phyloP scores from a whole-genome alignment of 805 yeast genomes.

The Starmerella etchellsii region DNA sequence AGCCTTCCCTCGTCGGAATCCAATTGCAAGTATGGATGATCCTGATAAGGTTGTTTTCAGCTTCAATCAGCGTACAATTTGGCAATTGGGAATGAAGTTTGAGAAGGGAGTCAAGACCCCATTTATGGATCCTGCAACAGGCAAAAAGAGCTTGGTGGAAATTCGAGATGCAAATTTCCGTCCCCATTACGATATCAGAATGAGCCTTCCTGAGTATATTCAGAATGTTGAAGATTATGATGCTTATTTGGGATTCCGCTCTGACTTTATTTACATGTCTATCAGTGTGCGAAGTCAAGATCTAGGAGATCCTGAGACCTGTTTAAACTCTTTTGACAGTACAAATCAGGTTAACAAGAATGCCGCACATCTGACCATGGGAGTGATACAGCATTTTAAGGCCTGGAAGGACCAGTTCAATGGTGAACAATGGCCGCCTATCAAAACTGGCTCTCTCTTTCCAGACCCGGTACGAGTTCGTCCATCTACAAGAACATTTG shows the following conservation, averaged over 20 bases:
- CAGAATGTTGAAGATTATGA: conserved; percentile 47
- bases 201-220: conserved; percentile 44
- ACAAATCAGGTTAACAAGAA: background rate
- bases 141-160: background rate
- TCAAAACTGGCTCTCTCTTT: conserved; percentile 62
- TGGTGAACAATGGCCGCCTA: conserved; percentile 67
- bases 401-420: conserved; percentile 79
- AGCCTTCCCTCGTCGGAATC: conserved; percentile 21
- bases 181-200: conserved; percentile 51
- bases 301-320: background rate
- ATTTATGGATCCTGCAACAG: background rate
- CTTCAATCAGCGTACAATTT: conserved; percentile 53
- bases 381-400: conserved; percentile 52
- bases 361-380: conserved; percentile 52
- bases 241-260: conserved; percentile 67
- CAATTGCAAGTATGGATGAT: conserved; percentile 19
- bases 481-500: conserved; percentile 40
- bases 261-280: conserved; percentile 68
- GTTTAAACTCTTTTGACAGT: background rate
- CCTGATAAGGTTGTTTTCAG: conserved; percentile 43
- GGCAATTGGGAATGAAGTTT: conserved; percentile 65
- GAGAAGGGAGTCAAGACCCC: conserved; percentile 41
- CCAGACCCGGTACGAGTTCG: conserved; percentile 20
- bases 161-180: conserved; percentile 35
- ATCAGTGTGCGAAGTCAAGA: conserved; percentile 31